These are phyloP conservation scores for Dendrostoma leiphaemia DNA, from an alignment of 2,329 filamentous ascomycete species.

Conservation along the genomic window DNA sequence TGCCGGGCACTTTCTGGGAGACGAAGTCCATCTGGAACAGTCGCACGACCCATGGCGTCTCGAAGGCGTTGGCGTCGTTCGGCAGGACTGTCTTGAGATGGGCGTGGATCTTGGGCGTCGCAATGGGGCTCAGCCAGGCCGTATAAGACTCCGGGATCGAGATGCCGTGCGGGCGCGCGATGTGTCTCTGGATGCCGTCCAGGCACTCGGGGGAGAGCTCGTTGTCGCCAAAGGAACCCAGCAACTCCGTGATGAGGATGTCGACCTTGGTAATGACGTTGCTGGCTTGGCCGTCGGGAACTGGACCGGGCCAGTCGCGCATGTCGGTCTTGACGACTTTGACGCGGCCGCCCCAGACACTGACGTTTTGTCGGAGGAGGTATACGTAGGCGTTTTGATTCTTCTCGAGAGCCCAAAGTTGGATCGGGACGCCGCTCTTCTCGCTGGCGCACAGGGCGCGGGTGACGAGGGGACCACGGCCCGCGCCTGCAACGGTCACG, in stretches of 20 bases:
- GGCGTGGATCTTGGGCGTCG: conserved; percentile 79
- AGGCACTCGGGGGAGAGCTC: conserved; percentile 92
- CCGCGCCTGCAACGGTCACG: conserved; percentile 89
- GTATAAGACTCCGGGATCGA: conserved; percentile 94
- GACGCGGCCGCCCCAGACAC: conserved; percentile 76
- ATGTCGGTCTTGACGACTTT: conserved; percentile 95
- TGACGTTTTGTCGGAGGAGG: conserved; percentile 80
- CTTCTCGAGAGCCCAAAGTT: conserved; percentile 94
- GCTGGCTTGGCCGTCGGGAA: conserved; percentile 39
- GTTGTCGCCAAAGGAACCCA: conserved; percentile 95
- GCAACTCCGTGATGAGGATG: conserved; percentile 88
- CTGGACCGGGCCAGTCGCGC: conserved; percentile 89
- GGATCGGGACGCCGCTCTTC: conserved; percentile 71
- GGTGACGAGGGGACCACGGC: conserved; percentile 87
- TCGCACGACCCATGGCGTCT: conserved; percentile 94
- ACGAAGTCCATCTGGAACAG: conserved; percentile 87
- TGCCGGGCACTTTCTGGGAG: conserved; percentile 59
- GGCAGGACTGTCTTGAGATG: conserved; percentile 67
- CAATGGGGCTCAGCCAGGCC: conserved; percentile 88
- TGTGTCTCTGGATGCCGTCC: conserved; percentile 88
- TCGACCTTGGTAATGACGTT: conserved; percentile 66
- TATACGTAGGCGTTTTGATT: conserved; percentile 97
- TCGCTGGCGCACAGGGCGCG: conserved; percentile 79
- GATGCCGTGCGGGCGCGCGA: conserved; percentile 77
- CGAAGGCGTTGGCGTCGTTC: conserved; percentile 70